Conservation (phyloP, 148 eudicot species). For the Diospyros lotus region DNA sequence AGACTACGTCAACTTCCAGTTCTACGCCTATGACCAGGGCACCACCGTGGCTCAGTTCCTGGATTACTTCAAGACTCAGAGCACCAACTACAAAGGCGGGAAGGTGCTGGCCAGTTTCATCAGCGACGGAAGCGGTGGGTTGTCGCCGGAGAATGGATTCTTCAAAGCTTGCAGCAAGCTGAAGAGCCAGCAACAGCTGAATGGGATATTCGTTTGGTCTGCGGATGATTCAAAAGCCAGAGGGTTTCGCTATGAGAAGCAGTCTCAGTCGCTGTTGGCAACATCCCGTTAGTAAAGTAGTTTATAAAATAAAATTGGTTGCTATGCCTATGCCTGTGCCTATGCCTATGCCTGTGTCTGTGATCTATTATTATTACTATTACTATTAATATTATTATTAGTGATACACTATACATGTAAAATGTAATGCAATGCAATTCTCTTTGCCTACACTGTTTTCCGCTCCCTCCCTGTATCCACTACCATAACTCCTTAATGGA, state of each 20-base stretch:
- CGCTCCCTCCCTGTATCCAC: too few relatives aligned
- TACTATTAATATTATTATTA: too few relatives aligned
- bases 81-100: slow-evolving; percentile 22
- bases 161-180: slow-evolving; percentile 25
- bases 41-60: slow-evolving; percentile 20
- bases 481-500: too few relatives aligned
- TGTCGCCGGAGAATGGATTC: slow-evolving; percentile 23
- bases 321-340: too few relatives aligned
- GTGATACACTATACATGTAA: too few relatives aligned
- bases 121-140: slow-evolving; percentile 18
- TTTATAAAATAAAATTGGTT: too few relatives aligned
- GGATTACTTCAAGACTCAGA: slow-evolving; percentile 12
- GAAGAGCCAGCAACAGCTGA: slow-evolving; percentile 18
- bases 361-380: too few relatives aligned
- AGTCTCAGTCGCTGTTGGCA: slow-evolving; percentile 20
- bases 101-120: slow-evolving; percentile 22
- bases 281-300: neutral
- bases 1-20: slow-evolving; percentile 38
- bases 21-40: slow-evolving; percentile 22
- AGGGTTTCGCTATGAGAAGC: slow-evolving; percentile 26
- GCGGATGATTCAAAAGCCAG: slow-evolving; percentile 30
- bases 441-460: too few relatives aligned
- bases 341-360: too few relatives aligned
- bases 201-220: slow-evolving; percentile 30
- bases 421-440: too few relatives aligned